These are phyloP conservation scores for Chionographis japonica DNA, from an alignment of 106 monocot genomes.

Conservation along the genomic window DNA sequence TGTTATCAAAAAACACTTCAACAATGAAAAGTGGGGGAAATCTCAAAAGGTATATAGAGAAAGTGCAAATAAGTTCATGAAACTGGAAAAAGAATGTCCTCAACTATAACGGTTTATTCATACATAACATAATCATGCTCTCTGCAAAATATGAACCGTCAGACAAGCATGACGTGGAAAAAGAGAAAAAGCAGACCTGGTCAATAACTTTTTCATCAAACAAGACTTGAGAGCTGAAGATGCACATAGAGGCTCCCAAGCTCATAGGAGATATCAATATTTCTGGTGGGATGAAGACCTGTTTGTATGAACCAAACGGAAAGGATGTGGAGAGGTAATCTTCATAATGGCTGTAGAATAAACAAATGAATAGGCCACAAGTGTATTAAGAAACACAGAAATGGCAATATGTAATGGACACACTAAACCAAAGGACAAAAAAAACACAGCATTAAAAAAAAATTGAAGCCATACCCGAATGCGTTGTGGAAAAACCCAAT, in stretches of 20 bases:
- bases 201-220: conserved; percentile 89
- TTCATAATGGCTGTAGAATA: conserved; percentile 73
- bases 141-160: neutral
- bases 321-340: conserved; percentile 81
- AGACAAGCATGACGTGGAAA: neutral
- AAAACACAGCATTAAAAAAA: neutral
- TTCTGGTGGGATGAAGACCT: conserved; percentile 85
- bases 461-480: conserved; percentile 50
- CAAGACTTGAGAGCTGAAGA: conserved; percentile 83
- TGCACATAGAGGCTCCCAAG: conserved; percentile 79
- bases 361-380: conserved; percentile 7
- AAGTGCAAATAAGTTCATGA: neutral
- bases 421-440: neutral
- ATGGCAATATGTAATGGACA: neutral
- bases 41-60: too few relatives aligned
- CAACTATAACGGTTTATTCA: neutral
- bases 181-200: conserved; percentile 50
- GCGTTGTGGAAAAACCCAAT: conserved; percentile 79
- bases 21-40: too few relatives aligned
- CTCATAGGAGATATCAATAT: conserved; percentile 47
- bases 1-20: too few relatives aligned
- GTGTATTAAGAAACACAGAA: neutral
- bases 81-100: neutral
- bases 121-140: neutral
- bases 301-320: conserved; percentile 95